Evolutionary conservation across 2,329 filamentous ascomycete species (phyloP).

Genomic region (Aspergillus eucalypticola): DNA sequence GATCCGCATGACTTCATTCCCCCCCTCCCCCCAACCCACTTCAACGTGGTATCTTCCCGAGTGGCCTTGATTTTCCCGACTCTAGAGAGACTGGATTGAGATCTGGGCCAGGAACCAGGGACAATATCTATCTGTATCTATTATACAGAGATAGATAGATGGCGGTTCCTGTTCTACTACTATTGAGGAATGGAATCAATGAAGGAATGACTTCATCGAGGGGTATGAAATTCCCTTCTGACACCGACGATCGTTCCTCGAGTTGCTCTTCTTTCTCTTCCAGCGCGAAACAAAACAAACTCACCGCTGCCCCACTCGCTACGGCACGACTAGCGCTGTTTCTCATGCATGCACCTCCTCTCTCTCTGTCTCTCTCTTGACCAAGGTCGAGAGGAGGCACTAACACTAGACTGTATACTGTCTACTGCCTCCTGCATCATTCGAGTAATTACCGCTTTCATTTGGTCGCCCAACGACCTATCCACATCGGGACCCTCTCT

Average conservation of each 20-base stretch:
- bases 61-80: background rate
- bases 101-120: no score
- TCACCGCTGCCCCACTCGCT: background rate
- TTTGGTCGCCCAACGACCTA: background rate
- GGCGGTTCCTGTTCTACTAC: no score
- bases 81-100: no score
- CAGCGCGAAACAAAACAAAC: conserved; percentile 4
- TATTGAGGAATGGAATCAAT: no score
- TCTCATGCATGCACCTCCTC: background rate
- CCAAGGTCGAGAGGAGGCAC: background rate
- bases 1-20: conserved; percentile 8
- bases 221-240: no score
- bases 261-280: background rate
- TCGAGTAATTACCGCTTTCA: background rate
- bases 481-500: background rate
- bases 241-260: no score
- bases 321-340: background rate
- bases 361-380: background rate
- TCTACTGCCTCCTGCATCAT: background rate
- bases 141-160: no score
- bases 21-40: background rate
- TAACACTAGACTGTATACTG: background rate
- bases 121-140: no score
- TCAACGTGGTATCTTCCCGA: no score
- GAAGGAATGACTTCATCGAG: no score